phyloP scores from a whole-genome alignment of 139 green algal species.

The Pedinophyceae sp. region DNA sequence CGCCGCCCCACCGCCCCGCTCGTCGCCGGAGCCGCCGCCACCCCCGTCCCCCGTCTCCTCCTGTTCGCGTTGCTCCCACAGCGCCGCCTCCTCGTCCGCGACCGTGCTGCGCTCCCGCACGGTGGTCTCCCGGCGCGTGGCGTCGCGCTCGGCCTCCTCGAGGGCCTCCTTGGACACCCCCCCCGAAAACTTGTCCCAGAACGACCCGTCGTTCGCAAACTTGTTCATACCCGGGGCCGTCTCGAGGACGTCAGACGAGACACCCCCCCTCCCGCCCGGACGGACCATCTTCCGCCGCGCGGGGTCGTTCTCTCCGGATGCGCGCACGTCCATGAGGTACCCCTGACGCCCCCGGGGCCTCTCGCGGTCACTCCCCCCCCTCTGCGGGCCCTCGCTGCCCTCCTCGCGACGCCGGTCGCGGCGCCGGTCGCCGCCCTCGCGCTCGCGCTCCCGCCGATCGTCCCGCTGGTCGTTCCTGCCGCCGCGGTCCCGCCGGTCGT shows the following conservation, averaged over 20 bases:
- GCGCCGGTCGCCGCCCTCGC: not conserved
- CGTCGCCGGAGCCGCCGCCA: not conserved
- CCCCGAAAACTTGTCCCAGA: too few relatives aligned
- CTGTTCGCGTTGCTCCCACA: constrained; percentile 1
- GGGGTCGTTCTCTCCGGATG: constrained; percentile 1
- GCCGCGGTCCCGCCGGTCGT: constrained; percentile 5
- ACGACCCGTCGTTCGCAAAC: constrained; percentile 49
- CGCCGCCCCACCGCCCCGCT: not conserved
- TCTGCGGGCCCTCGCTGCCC: constrained; percentile 15
- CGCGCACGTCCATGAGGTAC: too few relatives aligned
- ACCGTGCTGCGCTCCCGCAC: not conserved
- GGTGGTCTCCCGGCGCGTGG: not conserved
- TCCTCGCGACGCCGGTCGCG: constrained; percentile 18
- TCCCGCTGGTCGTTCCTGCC: constrained; percentile 1
- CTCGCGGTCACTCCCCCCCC: not conserved
- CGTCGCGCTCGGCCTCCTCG: not conserved
- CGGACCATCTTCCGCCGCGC: not conserved
- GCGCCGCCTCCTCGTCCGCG: constrained; percentile 2
- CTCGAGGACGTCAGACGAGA: constrained; percentile 2
- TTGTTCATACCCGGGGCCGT: constrained; percentile 41
- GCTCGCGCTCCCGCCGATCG: constrained; percentile 4
- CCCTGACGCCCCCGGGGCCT: not conserved
- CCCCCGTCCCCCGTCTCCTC: not conserved
- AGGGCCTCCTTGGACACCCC: constrained; percentile 15
- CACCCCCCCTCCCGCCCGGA: constrained; percentile 3